Conservation (phyloP, 805 yeast genomes). For the Lachancea nothofagi region DNA sequence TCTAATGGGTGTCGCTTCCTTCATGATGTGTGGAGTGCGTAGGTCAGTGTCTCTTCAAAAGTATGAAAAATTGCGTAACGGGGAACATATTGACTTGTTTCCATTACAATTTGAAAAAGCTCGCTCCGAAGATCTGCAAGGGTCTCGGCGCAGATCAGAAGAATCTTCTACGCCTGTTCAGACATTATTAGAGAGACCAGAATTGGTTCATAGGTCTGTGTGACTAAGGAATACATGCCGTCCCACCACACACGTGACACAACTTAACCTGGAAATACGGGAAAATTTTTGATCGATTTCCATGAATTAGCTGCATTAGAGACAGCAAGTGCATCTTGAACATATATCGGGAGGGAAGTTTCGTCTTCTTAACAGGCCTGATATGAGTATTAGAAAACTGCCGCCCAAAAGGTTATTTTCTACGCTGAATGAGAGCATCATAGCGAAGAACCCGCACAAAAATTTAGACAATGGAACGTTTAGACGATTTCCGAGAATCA, state of each 20-base stretch:
- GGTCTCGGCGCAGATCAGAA: not conserved
- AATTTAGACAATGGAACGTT: not conserved
- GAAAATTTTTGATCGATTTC: not conserved
- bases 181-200: not conserved
- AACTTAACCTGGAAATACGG: not conserved
- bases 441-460: conserved; percentile 1
- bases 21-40: conserved; percentile 66
- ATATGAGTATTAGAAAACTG: not conserved
- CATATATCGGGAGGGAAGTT: not conserved
- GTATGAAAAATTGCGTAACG: conserved; percentile 7
- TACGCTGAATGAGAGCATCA: not conserved
- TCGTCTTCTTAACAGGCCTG: not conserved
- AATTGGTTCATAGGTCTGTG: not conserved
- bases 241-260: not conserved
- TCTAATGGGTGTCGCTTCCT: conserved; percentile 55
- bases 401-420: conserved; percentile 2
- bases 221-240: not conserved
- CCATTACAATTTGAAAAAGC: conserved; percentile 4
- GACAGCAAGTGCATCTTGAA: not conserved
- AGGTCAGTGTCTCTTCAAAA: conserved; percentile 44
- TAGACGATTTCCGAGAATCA: not conserved
- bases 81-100: conserved; percentile 4
- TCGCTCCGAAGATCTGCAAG: conserved; percentile 1
- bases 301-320: not conserved
- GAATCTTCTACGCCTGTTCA: not conserved